Evolutionary conservation across 306 rosid species (phyloP).

Genomic region (Trichosanthes truncata): DNA sequence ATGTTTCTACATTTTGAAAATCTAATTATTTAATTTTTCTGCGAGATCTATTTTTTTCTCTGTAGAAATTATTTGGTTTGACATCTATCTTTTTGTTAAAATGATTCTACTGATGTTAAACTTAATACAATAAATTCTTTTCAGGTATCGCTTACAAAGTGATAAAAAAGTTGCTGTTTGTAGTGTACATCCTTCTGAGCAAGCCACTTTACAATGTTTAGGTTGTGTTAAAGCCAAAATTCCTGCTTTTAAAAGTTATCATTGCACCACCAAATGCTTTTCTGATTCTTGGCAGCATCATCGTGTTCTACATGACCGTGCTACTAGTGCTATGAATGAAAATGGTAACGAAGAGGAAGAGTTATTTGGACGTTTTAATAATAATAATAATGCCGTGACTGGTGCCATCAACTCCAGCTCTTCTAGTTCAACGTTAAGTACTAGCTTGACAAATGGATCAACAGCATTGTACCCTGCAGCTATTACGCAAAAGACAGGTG

Average conservation of each 20-base stretch:
- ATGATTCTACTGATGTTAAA: neutral
- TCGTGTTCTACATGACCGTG: slow-evolving; percentile 91
- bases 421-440: slow-evolving; percentile 53
- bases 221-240: slow-evolving; percentile 79
- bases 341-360: slow-evolving; percentile 87
- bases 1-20: neutral
- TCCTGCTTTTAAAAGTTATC: slow-evolving; percentile 81
- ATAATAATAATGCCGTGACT: slow-evolving; percentile 32
- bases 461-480: slow-evolving; percentile 66
- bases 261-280: slow-evolving; percentile 87
- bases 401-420: slow-evolving; percentile 38
- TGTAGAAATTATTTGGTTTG: neutral
- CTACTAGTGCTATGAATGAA: slow-evolving; percentile 82
- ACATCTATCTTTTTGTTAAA: neutral
- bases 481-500: slow-evolving; percentile 69
- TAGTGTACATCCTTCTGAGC: slow-evolving; percentile 93
- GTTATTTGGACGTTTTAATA: slow-evolving; percentile 62
- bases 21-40: neutral
- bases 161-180: slow-evolving; percentile 79
- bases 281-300: slow-evolving; percentile 99
- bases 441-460: slow-evolving; percentile 65
- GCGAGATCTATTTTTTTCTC: neutral
- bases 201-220: slow-evolving; percentile 84
- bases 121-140: neutral
- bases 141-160: slow-evolving; percentile 92